Percentiles rank a stretch among this genome's conserved stretches.
These are phyloP conservation scores for Mrakiaceae sp. DNA, from an alignment of 1,284 basidiomycete genomes.

Conservation along the genomic window DNA sequence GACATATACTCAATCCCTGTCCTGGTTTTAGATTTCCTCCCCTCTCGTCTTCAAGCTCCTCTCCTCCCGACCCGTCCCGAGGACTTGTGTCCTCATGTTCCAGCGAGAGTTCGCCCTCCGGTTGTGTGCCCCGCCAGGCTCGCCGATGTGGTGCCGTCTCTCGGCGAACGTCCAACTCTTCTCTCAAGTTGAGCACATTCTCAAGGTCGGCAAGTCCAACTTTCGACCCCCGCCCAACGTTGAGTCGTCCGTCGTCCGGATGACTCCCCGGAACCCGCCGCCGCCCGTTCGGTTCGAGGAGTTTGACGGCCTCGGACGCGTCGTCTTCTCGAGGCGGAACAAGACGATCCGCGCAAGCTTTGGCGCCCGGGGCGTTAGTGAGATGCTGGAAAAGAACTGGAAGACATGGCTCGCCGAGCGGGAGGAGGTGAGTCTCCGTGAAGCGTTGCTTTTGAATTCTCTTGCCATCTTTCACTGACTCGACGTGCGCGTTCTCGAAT, in stretches of 20 bases:
- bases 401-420: constrained; percentile 85
- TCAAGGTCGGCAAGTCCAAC: constrained; percentile 93
- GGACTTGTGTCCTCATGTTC: constrained; percentile 97
- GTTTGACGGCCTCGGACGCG: constrained; percentile 87
- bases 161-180: constrained; percentile 96
- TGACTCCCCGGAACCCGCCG: constrained; percentile 87
- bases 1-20: no score
- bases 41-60: constrained; percentile 94
- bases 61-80: constrained; percentile 87
- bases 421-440: constrained; percentile 46
- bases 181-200: constrained; percentile 87
- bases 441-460: not conserved
- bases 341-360: constrained; percentile 82
- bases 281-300: constrained; percentile 94
- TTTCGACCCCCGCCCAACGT: constrained; percentile 95
- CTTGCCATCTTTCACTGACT: not conserved
- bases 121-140: constrained; percentile 74
- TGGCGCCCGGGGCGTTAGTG: constrained; percentile 82
- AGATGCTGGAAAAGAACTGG: constrained; percentile 90
- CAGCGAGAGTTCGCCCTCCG: constrained; percentile 95
- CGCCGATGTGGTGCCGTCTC: constrained; percentile 83
- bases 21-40: constrained; percentile 64
- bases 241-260: constrained; percentile 81
- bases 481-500: not conserved
- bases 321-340: constrained; percentile 81